Evolutionary conservation across 177 flowering plant species (phyloP).

Genomic region (Vitis hybrid): DNA sequence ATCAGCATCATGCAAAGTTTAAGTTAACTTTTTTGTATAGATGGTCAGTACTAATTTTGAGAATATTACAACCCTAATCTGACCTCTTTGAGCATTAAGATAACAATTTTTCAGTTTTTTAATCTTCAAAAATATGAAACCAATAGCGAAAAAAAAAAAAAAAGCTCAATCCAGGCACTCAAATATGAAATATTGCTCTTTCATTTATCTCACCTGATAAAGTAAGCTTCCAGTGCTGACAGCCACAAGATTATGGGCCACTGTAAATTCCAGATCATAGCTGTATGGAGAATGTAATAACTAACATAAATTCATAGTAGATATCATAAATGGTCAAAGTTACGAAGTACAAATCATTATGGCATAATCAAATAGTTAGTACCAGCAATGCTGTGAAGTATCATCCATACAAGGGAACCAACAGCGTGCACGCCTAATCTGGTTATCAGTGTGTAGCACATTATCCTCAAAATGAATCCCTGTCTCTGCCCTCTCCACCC

Average conservation of each 20-base stretch:
- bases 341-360: not conserved
- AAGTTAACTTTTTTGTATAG: too few species aligned
- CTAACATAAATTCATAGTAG: constrained; percentile 1
- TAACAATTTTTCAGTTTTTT: too few species aligned
- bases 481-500: constrained; percentile 84
- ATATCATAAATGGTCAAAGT: not conserved
- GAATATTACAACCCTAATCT: too few species aligned
- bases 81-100: too few species aligned
- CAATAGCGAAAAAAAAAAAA: not conserved
- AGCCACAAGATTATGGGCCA: constrained; percentile 79
- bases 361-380: constrained; percentile 8
- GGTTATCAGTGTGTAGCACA: constrained; percentile 80
- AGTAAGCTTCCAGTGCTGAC: constrained; percentile 86
- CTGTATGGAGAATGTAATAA: constrained; percentile 39
- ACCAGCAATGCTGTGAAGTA: constrained; percentile 78
- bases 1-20: too few species aligned
- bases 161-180: not conserved
- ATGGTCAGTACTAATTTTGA: too few species aligned
- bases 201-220: constrained; percentile 68
- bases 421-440: constrained; percentile 89
- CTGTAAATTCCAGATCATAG: constrained; percentile 92
- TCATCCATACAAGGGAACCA: constrained; percentile 98
- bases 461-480: constrained; percentile 75
- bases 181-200: not conserved
- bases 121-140: not conserved